phyloP scores from a whole-genome alignment of 371 early-diverging fungal species.

The Mortierella sp. region DNA sequence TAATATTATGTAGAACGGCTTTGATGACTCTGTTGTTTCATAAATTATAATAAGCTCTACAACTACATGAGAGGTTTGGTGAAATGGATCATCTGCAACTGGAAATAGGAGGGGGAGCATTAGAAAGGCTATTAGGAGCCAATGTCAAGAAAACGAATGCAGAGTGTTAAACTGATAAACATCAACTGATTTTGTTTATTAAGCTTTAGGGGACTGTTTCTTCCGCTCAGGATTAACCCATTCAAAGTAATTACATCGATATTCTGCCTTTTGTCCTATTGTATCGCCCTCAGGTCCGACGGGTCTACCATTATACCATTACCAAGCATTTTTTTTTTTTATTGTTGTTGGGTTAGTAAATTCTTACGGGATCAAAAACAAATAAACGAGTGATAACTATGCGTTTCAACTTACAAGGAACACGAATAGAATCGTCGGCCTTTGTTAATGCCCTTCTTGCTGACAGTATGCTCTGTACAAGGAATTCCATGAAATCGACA shows the following conservation, averaged over 20 bases:
- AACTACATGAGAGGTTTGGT: no score
- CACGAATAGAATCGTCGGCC: conserved; percentile 82
- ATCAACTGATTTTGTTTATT: no score
- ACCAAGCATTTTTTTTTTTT: background rate
- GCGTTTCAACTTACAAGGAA: conserved; percentile 62
- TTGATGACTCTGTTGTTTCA: no score
- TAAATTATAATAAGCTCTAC: no score
- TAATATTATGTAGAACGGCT: no score
- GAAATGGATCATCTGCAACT: no score
- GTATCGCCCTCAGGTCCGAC: conserved; percentile 60
- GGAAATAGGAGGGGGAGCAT: no score
- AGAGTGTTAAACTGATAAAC: no score
- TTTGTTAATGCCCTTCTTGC: conserved; percentile 80
- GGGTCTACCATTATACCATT: conserved; percentile 47
- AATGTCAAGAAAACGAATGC: no score
- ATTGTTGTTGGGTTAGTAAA: background rate
- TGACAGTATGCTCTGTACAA: conserved; percentile 73
- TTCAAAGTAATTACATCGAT: conserved; percentile 72
- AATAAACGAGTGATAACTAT: background rate
- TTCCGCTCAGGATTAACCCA: conserved; percentile 61
- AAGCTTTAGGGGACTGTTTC: background rate
- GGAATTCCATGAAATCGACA: conserved; percentile 76
- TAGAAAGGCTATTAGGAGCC: no score
- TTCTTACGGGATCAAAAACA: background rate
- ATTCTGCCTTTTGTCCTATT: conserved; percentile 53